These are phyloP conservation scores for Thalia dealbata DNA, from an alignment of 176 grass and related monocot genomes.

Conservation along the genomic window DNA sequence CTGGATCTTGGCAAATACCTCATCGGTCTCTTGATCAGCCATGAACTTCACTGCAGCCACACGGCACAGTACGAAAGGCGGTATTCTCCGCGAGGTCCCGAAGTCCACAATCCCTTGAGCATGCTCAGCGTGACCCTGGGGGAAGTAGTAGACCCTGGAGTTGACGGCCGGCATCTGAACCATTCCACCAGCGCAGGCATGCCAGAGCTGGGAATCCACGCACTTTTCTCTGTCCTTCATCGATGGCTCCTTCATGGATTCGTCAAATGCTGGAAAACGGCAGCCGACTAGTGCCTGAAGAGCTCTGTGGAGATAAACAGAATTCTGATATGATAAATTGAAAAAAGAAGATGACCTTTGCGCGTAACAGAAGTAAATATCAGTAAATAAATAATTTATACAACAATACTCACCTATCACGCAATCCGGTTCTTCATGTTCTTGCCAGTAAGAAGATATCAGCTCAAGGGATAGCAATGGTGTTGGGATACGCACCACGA, in stretches of 20 bases:
- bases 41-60: slow-evolving; percentile 57
- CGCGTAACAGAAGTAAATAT: neutral
- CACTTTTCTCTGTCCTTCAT: slow-evolving; percentile 26
- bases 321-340: neutral
- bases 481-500: neutral
- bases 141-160: slow-evolving; percentile 85
- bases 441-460: neutral
- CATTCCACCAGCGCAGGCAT: slow-evolving; percentile 81
- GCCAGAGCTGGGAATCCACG: slow-evolving; percentile 80
- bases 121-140: slow-evolving; percentile 96
- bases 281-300: neutral
- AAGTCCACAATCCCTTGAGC: slow-evolving; percentile 35
- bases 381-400: neutral
- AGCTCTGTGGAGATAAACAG: neutral
- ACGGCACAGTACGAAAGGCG: slow-evolving; percentile 42
- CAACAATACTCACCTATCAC: neutral
- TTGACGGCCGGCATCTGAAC: slow-evolving; percentile 73
- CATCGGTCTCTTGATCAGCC: slow-evolving; percentile 56
- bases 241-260: slow-evolving; percentile 22
- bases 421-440: neutral
- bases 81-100: slow-evolving; percentile 18
- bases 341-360: neutral
- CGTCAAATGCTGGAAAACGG: slow-evolving; percentile 20
- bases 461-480: neutral
- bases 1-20: slow-evolving; percentile 62